These are phyloP conservation scores for Talaromyces borbonicus DNA, from an alignment of 495 filamentous ascomycete species.

Conservation along the genomic window DNA sequence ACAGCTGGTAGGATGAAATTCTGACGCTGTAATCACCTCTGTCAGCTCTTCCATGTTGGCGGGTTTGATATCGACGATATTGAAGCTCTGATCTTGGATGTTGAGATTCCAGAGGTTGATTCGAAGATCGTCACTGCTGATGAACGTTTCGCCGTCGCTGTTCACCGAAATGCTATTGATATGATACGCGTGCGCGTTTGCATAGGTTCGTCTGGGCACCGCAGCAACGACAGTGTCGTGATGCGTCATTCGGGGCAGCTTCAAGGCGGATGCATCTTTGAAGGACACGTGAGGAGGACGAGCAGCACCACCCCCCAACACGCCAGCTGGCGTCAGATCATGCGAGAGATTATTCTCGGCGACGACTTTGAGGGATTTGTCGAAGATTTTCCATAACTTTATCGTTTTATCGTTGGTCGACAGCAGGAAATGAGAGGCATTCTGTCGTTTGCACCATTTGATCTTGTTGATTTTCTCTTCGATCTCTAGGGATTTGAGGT, in stretches of 20 bases:
- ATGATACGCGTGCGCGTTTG: slow-evolving; percentile 97
- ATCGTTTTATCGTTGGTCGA: slow-evolving; percentile 99
- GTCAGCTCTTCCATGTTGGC: slow-evolving; percentile 99
- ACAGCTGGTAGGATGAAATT: slow-evolving; percentile 95
- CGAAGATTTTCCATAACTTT: slow-evolving; percentile 99
- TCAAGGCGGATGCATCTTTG: slow-evolving; percentile 69
- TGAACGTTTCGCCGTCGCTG: slow-evolving; percentile 98
- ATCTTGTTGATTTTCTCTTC: slow-evolving; percentile 99
- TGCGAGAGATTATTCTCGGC: slow-evolving; percentile 97
- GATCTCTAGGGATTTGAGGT: slow-evolving; percentile 97
- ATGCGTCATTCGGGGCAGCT: slow-evolving; percentile 90
- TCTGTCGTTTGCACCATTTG: slow-evolving; percentile 97
- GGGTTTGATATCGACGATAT: slow-evolving; percentile 99
- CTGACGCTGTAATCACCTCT: slow-evolving; percentile 95
- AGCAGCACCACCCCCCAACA: slow-evolving; percentile 60
- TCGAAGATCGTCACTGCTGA: slow-evolving; percentile 92
- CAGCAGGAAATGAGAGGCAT: slow-evolving; percentile 94
- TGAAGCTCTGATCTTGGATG: slow-evolving; percentile 99
- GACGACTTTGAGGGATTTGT: slow-evolving; percentile 97
- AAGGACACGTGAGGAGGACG: slow-evolving; percentile 65
- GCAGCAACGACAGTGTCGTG: slow-evolving; percentile 98
- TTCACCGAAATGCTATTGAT: slow-evolving; percentile 99
- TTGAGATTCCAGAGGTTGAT: slow-evolving; percentile 99
- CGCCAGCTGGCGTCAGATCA: slow-evolving; percentile 76
- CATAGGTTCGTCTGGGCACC: slow-evolving; percentile 89